A percentile compares a stretch with the other conserved stretches of the same genome.
Conservation (phyloP, 2,329 filamentous ascomycete genomes). For the Sclerotinia trifoliorum region DNA sequence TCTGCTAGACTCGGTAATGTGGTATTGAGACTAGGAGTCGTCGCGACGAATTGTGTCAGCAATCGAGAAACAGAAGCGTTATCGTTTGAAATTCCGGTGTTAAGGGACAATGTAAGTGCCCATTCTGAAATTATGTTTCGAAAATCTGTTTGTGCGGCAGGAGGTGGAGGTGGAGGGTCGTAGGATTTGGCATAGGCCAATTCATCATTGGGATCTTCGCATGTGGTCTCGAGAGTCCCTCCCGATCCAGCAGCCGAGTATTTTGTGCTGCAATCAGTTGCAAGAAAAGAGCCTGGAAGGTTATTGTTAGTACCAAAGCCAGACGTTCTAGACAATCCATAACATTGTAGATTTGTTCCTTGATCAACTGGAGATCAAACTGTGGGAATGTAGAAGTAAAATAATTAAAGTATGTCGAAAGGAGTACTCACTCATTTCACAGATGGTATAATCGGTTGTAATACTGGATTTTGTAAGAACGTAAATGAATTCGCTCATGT, state of each 20-base stretch:
- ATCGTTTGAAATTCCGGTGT: constrained; percentile 53
- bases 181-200: constrained; percentile 55
- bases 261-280: constrained; percentile 64
- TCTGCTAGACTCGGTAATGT: constrained; percentile 68
- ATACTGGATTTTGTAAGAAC: constrained; percentile 55
- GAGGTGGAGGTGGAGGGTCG: constrained; percentile 37
- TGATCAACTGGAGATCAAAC: background rate
- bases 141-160: constrained; percentile 50
- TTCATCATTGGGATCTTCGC: constrained; percentile 54
- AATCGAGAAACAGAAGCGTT: constrained; percentile 60
- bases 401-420: background rate
- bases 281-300: constrained; percentile 53
- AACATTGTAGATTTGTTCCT: background rate
- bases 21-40: constrained; percentile 31
- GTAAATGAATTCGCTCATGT: constrained; percentile 59
- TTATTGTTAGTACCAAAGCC: background rate
- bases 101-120: constrained; percentile 55
- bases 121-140: constrained; percentile 55
- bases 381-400: background rate
- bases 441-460: constrained; percentile 60
- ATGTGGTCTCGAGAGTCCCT: constrained; percentile 58
- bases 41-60: constrained; percentile 54
- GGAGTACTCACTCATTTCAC: constrained; percentile 48
- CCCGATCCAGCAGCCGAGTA: constrained; percentile 59
- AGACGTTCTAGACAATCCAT: background rate